Percentiles rank a stretch among this genome's conserved stretches.
Conservation (phyloP, 1,284 basidiomycete genomes). For the Boletus smithii region DNA sequence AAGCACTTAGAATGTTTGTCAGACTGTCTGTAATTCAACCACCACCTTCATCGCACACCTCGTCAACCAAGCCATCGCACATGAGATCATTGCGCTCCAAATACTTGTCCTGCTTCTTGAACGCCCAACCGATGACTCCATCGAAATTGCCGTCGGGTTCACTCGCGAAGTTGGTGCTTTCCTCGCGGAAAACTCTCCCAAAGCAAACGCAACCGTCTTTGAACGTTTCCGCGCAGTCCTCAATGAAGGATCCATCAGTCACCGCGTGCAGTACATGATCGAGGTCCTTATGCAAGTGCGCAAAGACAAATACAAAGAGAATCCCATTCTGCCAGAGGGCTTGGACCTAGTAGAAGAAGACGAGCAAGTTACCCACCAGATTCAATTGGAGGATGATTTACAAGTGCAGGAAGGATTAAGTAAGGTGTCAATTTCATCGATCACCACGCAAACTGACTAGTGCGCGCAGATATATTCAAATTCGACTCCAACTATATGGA, state of each 20-base stretch:
- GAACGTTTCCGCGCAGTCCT: conserved; percentile 96
- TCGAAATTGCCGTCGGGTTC: conserved; percentile 97
- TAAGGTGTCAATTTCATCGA: conserved; percentile 41
- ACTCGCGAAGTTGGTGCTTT: conserved; percentile 97
- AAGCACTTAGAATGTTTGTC: not conserved
- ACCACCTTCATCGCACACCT: conserved; percentile 97
- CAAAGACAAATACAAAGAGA: conserved; percentile 99
- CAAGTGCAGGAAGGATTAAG: conserved; percentile 93
- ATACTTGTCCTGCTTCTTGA: conserved; percentile 93
- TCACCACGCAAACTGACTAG: conserved; percentile 10
- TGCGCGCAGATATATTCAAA: conserved; percentile 85
- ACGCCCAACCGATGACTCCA: conserved; percentile 94
- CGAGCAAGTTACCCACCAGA: conserved; percentile 93
- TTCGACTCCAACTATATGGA: conserved; percentile 84
- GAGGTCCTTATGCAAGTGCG: conserved; percentile 98
- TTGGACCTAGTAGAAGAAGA: conserved; percentile 97
- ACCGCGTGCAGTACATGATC: conserved; percentile 99
- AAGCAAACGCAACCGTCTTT: conserved; percentile 89
- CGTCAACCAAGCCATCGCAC: conserved; percentile 93
- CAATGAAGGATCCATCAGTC: conserved; percentile 92
- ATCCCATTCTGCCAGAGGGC: conserved; percentile 89
- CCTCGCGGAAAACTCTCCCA: conserved; percentile 90
- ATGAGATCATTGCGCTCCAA: conserved; percentile 93
- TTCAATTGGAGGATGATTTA: conserved; percentile 88
- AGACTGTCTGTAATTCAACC: conserved; percentile 91